Conservation (phyloP, 257 asterid species). For the Solanum tacnaense region DNA sequence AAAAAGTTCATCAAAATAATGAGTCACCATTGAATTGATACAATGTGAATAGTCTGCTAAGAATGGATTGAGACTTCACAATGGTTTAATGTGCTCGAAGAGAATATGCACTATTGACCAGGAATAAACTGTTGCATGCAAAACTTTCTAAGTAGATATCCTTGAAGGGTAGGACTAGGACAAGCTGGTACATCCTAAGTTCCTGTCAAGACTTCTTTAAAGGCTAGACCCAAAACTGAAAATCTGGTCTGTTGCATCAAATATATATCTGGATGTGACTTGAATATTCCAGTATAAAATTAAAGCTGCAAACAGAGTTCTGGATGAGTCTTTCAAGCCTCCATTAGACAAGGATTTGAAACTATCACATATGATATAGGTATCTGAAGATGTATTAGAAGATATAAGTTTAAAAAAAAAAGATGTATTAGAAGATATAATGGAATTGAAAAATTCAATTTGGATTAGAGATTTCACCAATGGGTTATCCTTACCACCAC, state of each 20-base stretch:
- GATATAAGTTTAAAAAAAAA: not conserved
- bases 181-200: not conserved
- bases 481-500: not conserved
- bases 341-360: not conserved
- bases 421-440: not conserved
- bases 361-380: not conserved
- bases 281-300: not conserved
- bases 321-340: not conserved
- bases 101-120: not conserved
- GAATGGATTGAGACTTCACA: not conserved
- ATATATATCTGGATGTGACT: not conserved
- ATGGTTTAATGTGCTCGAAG: not conserved
- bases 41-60: not conserved
- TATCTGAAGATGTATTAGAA: not conserved
- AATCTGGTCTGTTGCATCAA: not conserved
- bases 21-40: not conserved
- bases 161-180: not conserved
- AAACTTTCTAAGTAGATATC: not conserved
- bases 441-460: not conserved
- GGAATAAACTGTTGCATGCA: not conserved
- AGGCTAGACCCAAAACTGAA: not conserved
- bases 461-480: not conserved
- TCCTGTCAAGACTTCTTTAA: not conserved
- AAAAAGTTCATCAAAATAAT: not conserved
- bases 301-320: not conserved